Conservation (phyloP, 2,329 filamentous ascomycete species). For the Harringtonia aguacate region DNA sequence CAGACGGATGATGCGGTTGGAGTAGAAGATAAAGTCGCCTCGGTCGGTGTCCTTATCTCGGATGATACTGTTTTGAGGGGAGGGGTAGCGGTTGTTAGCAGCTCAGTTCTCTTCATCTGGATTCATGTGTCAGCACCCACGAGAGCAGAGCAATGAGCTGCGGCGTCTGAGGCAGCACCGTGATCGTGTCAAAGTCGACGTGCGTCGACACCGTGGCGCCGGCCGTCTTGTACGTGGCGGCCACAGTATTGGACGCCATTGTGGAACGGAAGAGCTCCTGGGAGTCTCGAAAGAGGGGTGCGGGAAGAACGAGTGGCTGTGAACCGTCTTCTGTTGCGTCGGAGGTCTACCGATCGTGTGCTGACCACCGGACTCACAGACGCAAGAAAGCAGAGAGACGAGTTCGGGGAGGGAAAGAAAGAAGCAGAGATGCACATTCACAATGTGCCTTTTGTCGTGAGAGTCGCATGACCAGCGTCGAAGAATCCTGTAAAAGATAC, state of each 20-base stretch:
- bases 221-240: conserved; percentile 66
- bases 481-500: no score
- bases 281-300: neutral
- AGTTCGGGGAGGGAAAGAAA: no score
- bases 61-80: conserved; percentile 61
- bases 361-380: no score
- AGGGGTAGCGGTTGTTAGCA: neutral
- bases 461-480: no score
- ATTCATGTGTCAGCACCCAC: no score
- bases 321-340: no score
- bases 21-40: conserved; percentile 98
- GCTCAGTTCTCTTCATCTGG: no score
- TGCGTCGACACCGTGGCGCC: conserved; percentile 74
- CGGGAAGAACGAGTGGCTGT: neutral
- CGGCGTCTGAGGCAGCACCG: conserved; percentile 82
- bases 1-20: conserved; percentile 92
- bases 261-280: no score
- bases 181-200: conserved; percentile 76
- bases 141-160: conserved; percentile 95
- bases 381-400: no score
- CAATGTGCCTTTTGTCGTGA: no score
- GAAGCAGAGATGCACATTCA: no score
- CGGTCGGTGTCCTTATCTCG: conserved; percentile 81
- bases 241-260: conserved; percentile 41
- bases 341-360: no score